These are phyloP conservation scores for Ophiostoma ips DNA, from an alignment of 2,329 filamentous ascomycete genomes.

Conservation along the genomic window DNA sequence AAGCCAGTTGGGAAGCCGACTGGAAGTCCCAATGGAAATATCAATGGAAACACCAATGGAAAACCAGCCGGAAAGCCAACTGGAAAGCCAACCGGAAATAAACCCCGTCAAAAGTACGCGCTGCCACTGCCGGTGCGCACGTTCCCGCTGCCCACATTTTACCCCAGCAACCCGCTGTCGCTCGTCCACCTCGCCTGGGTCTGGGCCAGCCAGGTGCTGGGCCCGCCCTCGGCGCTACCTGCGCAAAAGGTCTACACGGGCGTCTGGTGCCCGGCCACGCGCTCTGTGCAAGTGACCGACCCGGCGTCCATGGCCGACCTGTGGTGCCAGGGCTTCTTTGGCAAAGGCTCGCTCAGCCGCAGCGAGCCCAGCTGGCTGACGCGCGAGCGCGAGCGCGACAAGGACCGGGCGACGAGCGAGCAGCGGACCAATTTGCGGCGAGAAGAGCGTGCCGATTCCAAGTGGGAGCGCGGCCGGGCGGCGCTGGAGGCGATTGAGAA, in stretches of 20 bases:
- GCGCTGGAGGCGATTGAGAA: conserved; percentile 74
- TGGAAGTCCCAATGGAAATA: no score
- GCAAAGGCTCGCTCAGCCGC: conserved; percentile 81
- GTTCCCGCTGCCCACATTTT: conserved; percentile 74
- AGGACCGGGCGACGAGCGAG: conserved; percentile 51
- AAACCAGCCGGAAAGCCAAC: no score
- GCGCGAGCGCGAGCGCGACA: conserved; percentile 41
- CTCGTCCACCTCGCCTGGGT: conserved; percentile 66
- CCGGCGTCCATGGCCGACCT: conserved; percentile 60
- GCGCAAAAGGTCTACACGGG: conserved; percentile 49
- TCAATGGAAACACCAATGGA: no score
- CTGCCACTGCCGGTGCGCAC: conserved; percentile 68
- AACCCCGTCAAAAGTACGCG: conserved; percentile 44
- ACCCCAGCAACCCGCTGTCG: conserved; percentile 85
- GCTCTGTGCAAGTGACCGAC: conserved; percentile 74
- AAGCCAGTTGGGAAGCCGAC: no score
- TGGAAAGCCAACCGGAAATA: conserved; percentile 12
- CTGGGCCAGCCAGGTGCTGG: conserved; percentile 60
- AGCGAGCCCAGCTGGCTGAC: conserved; percentile 92
- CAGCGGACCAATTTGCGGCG: conserved; percentile 63
- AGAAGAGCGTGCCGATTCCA: conserved; percentile 68
- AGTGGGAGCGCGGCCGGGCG: conserved; percentile 79
- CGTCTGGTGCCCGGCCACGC: conserved; percentile 67
- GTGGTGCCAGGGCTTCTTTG: conserved; percentile 97
- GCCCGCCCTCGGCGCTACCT: conserved; percentile 51